Evolutionary conservation across 768 basidiomycete genomes (phyloP), one percentile per base, ranked within the genome.

Genomic region (Tulasnella sp.): DNA sequence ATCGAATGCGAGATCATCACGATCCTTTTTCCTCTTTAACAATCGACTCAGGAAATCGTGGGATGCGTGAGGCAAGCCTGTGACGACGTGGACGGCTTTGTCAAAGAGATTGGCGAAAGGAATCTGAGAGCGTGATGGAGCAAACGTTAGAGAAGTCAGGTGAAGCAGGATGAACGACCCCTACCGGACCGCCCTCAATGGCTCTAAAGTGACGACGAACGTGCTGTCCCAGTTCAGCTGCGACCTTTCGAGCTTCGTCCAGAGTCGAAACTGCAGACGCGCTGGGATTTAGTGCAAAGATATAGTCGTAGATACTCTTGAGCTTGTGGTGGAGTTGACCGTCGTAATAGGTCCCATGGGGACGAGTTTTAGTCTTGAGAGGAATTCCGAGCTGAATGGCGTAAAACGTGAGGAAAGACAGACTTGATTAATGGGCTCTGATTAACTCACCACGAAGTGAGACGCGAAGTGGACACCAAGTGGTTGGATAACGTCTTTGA

Each of bases 381-480:
- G 77, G 58, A 45, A 78, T 31, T 5, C 77, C 77, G 77, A 74
- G 40, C 72, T 74, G 38, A 19, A 29, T 25, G 19, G 36, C 12
- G 19, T 38, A 15, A 34, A 11, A n/a, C 36, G 14, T 37, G 38
- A 39, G 40, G n/a, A 74, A n/a, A 71, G 2, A 1, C 17, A 6
- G 5, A 14, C 38, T 2, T 75, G 19, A 39, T 8, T 8, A n/a
- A 7, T 39, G 22, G 40, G 2, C n/a, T 54, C 52, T 8, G n/a
- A 11, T 9, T 2, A 12, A 36, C 85, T 89, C 77, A 93, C 93
- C 39, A 94, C 83, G 67, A 93, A 90, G 25, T 83, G 81, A 9
- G 91, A 90, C 37, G 86, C 88, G 92, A 93, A 95, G 77, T 87
- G 83, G 29, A 93, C 83, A 19, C 93, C 90, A 1, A 91, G 86